Percentiles rank a stretch among this genome's conserved stretches.
Evolutionary conservation across 306 rosid genomes (phyloP).

Genomic region (Rubus idaeus): DNA sequence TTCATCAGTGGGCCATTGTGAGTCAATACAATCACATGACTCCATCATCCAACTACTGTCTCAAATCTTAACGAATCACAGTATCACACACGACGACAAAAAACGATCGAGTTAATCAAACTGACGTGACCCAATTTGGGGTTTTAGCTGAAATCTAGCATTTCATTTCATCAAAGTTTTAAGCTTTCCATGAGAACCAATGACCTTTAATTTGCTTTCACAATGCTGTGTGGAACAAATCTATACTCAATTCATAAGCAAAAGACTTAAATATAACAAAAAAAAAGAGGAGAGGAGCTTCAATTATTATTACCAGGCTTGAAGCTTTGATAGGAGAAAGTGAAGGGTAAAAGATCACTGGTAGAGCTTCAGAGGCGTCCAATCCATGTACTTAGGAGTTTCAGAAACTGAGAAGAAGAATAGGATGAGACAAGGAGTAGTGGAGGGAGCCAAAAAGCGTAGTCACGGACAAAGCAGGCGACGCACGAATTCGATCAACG

Average conservation of each 20-base stretch:
- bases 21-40: slow-evolving; percentile 78
- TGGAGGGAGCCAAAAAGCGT: background rate
- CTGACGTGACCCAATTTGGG: background rate
- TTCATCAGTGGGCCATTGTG: slow-evolving; percentile 82
- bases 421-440: background rate
- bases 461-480: slow-evolving; percentile 44
- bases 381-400: slow-evolving; percentile 9
- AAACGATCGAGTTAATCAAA: background rate
- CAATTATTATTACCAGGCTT: slow-evolving; percentile 8
- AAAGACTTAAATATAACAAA: background rate
- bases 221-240: background rate
- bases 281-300: background rate
- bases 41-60: slow-evolving; percentile 49
- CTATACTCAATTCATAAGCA: background rate
- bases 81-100: slow-evolving; percentile 6
- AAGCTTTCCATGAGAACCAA: background rate
- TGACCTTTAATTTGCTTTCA: background rate
- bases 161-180: background rate
- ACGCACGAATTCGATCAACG: background rate
- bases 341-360: slow-evolving; percentile 22
- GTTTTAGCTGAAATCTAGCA: background rate
- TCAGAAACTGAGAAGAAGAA: slow-evolving; percentile 9
- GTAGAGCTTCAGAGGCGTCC: slow-evolving; percentile 29
- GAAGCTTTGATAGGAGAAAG: slow-evolving; percentile 1
- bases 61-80: slow-evolving; percentile 43